Evolutionary conservation across 371 early-diverging fungal genomes (phyloP).

Genomic region (Saksenaea oblongispora): DNA sequence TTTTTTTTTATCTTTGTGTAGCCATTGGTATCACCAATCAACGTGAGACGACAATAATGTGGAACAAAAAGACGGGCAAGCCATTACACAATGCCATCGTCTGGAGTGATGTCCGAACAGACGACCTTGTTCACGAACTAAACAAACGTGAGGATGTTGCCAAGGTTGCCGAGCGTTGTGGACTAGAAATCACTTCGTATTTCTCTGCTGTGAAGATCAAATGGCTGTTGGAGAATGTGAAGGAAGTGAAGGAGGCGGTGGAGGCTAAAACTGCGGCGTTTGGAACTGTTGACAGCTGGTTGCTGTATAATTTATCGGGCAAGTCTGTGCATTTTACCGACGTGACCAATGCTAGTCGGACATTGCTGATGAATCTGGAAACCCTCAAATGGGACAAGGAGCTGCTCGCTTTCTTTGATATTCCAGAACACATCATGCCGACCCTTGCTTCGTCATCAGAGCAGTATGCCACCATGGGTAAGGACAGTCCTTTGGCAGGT

Average conservation of each 20-base stretch:
- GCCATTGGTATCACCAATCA: conserved; percentile 93
- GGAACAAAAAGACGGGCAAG: conserved; percentile 78
- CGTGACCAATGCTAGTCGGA: conserved; percentile 89
- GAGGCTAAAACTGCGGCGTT: conserved; percentile 44
- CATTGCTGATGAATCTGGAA: conserved; percentile 84
- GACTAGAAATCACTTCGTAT: conserved; percentile 88
- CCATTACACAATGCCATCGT: conserved; percentile 86
- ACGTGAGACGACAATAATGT: conserved; percentile 87
- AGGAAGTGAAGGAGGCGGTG: conserved; percentile 50
- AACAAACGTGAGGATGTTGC: conserved; percentile 44
- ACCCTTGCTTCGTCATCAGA: conserved; percentile 80
- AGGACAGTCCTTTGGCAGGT: conserved; percentile 52
- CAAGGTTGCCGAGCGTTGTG: conserved; percentile 60
- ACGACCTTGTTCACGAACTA: conserved; percentile 63
- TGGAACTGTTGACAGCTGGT: conserved; percentile 91
- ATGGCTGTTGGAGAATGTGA: conserved; percentile 85
- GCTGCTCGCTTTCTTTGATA: conserved; percentile 69
- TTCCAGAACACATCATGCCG: conserved; percentile 64
- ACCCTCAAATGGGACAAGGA: conserved; percentile 76
- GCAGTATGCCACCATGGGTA: conserved; percentile 64
- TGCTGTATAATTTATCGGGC: conserved; percentile 84
- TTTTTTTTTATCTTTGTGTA: conserved; percentile 9
- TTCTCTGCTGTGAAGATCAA: conserved; percentile 86
- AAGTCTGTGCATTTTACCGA: conserved; percentile 77
- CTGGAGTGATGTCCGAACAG: conserved; percentile 88